Evolutionary conservation across 2,329 filamentous ascomycete species (phyloP), one percentile per base, ranked within the genome.

Genomic region (Fusarium anthophilum): DNA sequence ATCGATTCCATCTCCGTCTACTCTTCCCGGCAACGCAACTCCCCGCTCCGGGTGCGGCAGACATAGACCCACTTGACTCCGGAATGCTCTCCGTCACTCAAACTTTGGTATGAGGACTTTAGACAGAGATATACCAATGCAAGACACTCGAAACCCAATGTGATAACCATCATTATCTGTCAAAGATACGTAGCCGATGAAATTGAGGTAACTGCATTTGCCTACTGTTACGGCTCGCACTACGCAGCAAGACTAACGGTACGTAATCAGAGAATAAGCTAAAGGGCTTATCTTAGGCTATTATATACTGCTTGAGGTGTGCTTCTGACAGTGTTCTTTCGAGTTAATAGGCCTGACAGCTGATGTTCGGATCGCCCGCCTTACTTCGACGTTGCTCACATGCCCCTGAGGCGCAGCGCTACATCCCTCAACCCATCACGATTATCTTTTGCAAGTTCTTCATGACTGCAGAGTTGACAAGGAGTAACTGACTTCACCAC

Each of bases 331-430:
- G 48, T 20, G 48, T 35, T 20, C 30, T 14, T 24, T 20, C 14
- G n/a, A 51, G n/a, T 51, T 35, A 14, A 24, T 35, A 51, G 48
- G 30, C 48, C 30, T 51, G 22, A 51, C 48, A 51, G 30, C 17
- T 35, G n/a, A 35, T 35, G 48, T 18, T 24, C 24, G 30, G 22
- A 24, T 51, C 48, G 30, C 30, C 30, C 12, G 28, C 30, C 30
- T 51, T 51, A 18, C 48, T 17, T 35, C 48, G 70, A 73, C 70
- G 48, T 74, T 55, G 66, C 56, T 63, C 67, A 67, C 70, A 66
- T 70, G 61, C 56, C 60, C 45, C 22, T 55, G 70, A 68, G 71
- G 70, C 66, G 62, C 70, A 74, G 59, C 66, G 51, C 66, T 47
- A 32, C 35, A 43, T 47, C 39, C 50, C 28, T 26, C 43, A 44